phyloP scores from a whole-genome alignment of 495 filamentous ascomycete genomes.

The Peziza echinospora region DNA sequence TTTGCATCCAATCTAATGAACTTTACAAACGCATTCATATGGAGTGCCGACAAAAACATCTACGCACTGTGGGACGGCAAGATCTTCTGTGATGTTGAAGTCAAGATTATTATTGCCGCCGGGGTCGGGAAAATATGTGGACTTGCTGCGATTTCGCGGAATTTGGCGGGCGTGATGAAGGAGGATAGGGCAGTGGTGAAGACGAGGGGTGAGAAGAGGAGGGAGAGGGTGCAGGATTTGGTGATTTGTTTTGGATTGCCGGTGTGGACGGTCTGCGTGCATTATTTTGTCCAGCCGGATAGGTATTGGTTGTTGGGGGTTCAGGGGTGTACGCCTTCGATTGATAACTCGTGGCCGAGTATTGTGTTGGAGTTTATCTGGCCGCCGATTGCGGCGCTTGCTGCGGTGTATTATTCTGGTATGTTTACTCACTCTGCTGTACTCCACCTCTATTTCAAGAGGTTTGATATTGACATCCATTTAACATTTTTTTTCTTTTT shows the following conservation, averaged over 20 bases:
- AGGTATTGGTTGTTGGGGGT: conserved; percentile 58
- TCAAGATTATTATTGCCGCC: conserved; percentile 41
- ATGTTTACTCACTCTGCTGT: conserved; percentile 21
- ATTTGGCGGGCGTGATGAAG: conserved; percentile 46
- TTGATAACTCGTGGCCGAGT: conserved; percentile 48
- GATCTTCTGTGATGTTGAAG: conserved; percentile 66
- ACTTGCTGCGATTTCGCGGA: conserved; percentile 48
- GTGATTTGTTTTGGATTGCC: conserved; percentile 50
- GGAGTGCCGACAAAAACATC: conserved; percentile 44
- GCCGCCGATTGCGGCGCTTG: conserved; percentile 39
- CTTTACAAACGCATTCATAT: conserved; percentile 59
- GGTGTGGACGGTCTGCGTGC: conserved; percentile 38
- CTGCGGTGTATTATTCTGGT: conserved; percentile 52
- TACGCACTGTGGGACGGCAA: conserved; percentile 47
- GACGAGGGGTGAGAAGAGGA: conserved; percentile 30
- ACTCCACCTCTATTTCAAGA: conserved; percentile 4
- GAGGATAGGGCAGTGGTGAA: conserved; percentile 36
- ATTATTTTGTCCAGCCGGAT: conserved; percentile 43
- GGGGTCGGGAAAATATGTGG: conserved; percentile 42
- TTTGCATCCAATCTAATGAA: conserved; percentile 42
- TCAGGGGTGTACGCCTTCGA: conserved; percentile 44
- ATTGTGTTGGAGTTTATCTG: conserved; percentile 45
- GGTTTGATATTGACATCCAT: too few relatives aligned
- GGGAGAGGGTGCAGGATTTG: conserved; percentile 35
- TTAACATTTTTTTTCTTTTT: conserved; percentile 2